Percentiles rank a stretch among this genome's conserved stretches.
Evolutionary conservation across 2,329 filamentous ascomycete genomes (phyloP).

Genomic region (Byssoonygena ceratinophila): DNA sequence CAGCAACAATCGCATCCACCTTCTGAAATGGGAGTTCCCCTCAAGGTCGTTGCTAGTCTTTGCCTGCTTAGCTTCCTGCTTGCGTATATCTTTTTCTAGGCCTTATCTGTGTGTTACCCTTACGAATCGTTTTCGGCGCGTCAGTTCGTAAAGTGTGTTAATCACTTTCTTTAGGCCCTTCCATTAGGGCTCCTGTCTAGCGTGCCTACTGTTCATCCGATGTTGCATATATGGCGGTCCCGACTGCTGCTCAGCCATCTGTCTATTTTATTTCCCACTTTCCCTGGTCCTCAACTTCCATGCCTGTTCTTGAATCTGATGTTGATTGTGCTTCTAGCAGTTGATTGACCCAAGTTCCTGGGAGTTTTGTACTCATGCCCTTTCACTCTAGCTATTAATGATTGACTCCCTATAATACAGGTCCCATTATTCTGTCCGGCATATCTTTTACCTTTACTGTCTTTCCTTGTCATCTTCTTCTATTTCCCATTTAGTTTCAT

Average conservation of each 20-base stretch:
- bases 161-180: not conserved
- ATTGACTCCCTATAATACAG: not conserved
- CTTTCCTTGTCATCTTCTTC: constrained; percentile 20
- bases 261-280: not conserved
- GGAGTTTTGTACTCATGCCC: not conserved
- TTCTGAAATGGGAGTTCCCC: constrained; percentile 63
- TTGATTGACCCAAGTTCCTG: not conserved
- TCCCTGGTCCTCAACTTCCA: not conserved
- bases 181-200: not conserved
- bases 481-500: constrained; percentile 20
- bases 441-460: constrained; percentile 15
- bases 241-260: not conserved
- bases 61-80: constrained; percentile 87
- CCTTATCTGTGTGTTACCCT: not conserved
- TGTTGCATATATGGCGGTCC: constrained; percentile 1
- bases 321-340: not conserved
- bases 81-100: constrained; percentile 89
- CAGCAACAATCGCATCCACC: constrained; percentile 41
- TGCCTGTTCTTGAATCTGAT: not conserved
- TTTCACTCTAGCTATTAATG: not conserved
- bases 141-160: not conserved
- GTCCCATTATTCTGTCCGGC: not conserved
- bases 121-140: not conserved
- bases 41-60: constrained; percentile 71
- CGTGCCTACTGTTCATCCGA: not conserved